phyloP scores from a whole-genome alignment of 352 stramenopile genomes.

The Pythium sp. region DNA sequence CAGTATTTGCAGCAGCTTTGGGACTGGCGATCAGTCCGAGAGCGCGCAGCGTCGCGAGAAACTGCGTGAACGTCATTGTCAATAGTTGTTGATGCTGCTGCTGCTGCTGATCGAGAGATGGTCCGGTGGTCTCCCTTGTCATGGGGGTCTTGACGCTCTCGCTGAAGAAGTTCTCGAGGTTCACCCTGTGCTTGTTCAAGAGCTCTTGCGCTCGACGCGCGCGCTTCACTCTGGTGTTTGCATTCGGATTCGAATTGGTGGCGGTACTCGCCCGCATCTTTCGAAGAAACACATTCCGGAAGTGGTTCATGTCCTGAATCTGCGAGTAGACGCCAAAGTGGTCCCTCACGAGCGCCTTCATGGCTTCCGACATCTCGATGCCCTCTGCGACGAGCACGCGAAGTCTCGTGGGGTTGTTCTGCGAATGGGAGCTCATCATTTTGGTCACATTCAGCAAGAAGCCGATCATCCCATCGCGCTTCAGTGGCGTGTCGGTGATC shows the following conservation, averaged over 20 bases:
- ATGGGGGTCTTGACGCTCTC: slow-evolving; percentile 24
- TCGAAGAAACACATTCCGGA: slow-evolving; percentile 49
- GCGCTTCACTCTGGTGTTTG: not conserved
- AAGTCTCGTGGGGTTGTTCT: slow-evolving; percentile 33
- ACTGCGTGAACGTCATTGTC: slow-evolving; percentile 30
- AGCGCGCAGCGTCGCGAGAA: slow-evolving; percentile 26
- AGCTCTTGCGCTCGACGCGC: slow-evolving; percentile 24
- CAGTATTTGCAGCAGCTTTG: not conserved
- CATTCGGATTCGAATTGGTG: not conserved
- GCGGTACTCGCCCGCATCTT: slow-evolving; percentile 9
- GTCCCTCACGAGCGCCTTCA: slow-evolving; percentile 47
- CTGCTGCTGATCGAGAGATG: not conserved
- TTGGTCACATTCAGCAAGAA: slow-evolving; percentile 48
- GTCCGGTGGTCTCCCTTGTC: slow-evolving; percentile 3
- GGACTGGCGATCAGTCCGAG: slow-evolving; percentile 27
- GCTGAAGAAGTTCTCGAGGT: slow-evolving; percentile 42
- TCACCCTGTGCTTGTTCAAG: slow-evolving; percentile 28
- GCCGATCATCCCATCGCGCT: slow-evolving; percentile 40
- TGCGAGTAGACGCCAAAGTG: slow-evolving; percentile 58
- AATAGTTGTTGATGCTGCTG: not conserved
- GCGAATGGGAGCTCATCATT: slow-evolving; percentile 43
- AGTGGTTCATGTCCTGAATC: slow-evolving; percentile 62
- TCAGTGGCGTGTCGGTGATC: slow-evolving; percentile 42
- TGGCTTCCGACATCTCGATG: slow-evolving; percentile 54
- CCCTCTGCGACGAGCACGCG: slow-evolving; percentile 47